Evolutionary conservation across 2,329 filamentous ascomycete genomes (phyloP).

Genomic region (Rhinocladiella similis): DNA sequence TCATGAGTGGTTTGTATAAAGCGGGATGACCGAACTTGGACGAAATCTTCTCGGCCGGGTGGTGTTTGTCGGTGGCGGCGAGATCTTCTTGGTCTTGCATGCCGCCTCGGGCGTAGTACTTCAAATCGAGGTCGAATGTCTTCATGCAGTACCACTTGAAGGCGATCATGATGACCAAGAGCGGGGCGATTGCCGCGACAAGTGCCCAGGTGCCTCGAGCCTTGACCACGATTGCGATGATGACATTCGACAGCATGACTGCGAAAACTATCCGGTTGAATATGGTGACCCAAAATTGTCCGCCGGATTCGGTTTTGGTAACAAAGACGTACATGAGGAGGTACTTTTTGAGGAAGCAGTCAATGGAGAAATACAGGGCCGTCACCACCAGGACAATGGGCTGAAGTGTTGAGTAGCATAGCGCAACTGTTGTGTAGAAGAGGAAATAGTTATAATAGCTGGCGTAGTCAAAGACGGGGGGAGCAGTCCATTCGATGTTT

Average conservation of each 20-base stretch:
- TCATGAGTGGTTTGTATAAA: constrained; percentile 83
- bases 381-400: constrained; percentile 83
- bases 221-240: constrained; percentile 75
- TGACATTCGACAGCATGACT: constrained; percentile 72
- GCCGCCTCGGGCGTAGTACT: constrained; percentile 73
- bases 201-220: constrained; percentile 65
- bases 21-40: constrained; percentile 85
- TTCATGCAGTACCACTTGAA: constrained; percentile 86
- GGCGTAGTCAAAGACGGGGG: constrained; percentile 89
- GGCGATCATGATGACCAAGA: constrained; percentile 73
- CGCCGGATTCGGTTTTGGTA: constrained; percentile 94
- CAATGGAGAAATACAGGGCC: constrained; percentile 84
- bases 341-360: constrained; percentile 93
- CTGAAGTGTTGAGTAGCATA: constrained; percentile 82
- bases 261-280: constrained; percentile 93
- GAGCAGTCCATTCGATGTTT: constrained; percentile 88
- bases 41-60: constrained; percentile 55
- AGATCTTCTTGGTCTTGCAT: constrained; percentile 45
- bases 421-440: constrained; percentile 85
- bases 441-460: constrained; percentile 98
- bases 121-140: constrained; percentile 74
- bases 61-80: constrained; percentile 11
- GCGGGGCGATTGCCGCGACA: constrained; percentile 69
- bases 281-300: constrained; percentile 85
- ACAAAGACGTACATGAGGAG: constrained; percentile 90